Base-by-base conservation (phyloP, 495 filamentous ascomycete species). In the Letharia lupina region DNA sequence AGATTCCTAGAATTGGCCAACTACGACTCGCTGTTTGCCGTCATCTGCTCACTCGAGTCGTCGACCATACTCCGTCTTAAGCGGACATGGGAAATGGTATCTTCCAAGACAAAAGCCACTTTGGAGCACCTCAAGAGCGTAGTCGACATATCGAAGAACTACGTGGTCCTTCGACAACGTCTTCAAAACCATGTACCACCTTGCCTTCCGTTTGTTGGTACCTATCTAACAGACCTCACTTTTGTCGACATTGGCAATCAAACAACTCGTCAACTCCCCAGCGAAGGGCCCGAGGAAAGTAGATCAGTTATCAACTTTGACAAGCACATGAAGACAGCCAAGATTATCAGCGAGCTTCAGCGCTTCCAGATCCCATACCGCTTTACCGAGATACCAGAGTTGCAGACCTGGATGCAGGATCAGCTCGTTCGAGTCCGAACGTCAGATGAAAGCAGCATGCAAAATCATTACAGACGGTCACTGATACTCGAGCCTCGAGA, bases 281-380 rank as follows among this genome's bases (percentile, higher is more conserved):
- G 76, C 13, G 77, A 83, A 28, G 68, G 68, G 23, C 57, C 67
- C 50, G 80, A 80, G n/a, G 80, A 83, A 9, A 83, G 87, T 42
- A 81, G 88, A 74, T 82, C 84, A 0, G 90, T 97, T 23, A 93
- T 99, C 82, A 99, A 99, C 77, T 99, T 96, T 68, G 94, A 98
- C 81, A 99, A 98, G 77, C 90, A 98, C 73, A 88, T 88, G 73
- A 91, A 91, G 73, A 97, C 93, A 4, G 93, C 95, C 11, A 90
- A 89, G 71, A 93, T 96, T 73, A 96, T 99, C 73, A 91, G 91
- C 65, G 93, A 98, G 70, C 83, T 98, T 15, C 94, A 98, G 75
- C 87, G 94, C 37, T 99, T 99, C 82, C 95, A 99, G 73, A 90
- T 96, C 58, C 94, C 95, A 1, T 96, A 99, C 72, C 86, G 88